Base-by-base conservation (phyloP, 1,284 basidiomycete species). In the Heliocybe sulcata region DNA sequence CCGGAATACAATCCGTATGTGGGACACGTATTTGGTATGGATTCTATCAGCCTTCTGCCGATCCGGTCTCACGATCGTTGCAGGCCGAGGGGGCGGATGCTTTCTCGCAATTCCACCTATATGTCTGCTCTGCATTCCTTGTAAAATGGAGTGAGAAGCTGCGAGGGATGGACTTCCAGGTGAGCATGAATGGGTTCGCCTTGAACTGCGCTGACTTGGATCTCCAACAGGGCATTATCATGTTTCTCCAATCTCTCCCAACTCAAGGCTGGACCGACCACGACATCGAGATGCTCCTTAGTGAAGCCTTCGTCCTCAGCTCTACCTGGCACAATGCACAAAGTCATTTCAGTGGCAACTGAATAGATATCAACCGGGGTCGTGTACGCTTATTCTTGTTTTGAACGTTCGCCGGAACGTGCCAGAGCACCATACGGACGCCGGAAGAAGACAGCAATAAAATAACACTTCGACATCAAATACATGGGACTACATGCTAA, bases 181-280 rank as follows among this genome's bases (percentile, higher is more conserved):
- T 91, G 59, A 55, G 76, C 22, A 12, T 50, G 27, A 4, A 19
- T 54, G 25, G 31, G 35, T 12, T 20, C 45, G 35, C 55, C 8
- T 58, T 63, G 55, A 59, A 29, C 27, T 31, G 45, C 50, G 33
- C 16, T 52, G 55, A 49, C 29, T 53, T 31, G 52, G 12, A 23
- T 31, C 45, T 45, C 54, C 33, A 56, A 2, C 61, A 96, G 92
- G 94, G 93, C 52, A 97, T 98, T 69, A 99, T 99, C 70, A 98
- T 99, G 90, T 99, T 98, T 74, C 78, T 99, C 2, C 96, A 99
- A 71, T 92, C 92, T 2, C 79, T 98, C 3, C 96, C 97, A 9
- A 99, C 96, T 1, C 92, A 96, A 64, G 81, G 82, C 53, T 99
- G 97, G 96, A 85, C 84, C 3, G 96, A 99, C 69, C 88, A 94